Conservation (phyloP, 768 basidiomycete species). For the Piloderma croceum region DNA sequence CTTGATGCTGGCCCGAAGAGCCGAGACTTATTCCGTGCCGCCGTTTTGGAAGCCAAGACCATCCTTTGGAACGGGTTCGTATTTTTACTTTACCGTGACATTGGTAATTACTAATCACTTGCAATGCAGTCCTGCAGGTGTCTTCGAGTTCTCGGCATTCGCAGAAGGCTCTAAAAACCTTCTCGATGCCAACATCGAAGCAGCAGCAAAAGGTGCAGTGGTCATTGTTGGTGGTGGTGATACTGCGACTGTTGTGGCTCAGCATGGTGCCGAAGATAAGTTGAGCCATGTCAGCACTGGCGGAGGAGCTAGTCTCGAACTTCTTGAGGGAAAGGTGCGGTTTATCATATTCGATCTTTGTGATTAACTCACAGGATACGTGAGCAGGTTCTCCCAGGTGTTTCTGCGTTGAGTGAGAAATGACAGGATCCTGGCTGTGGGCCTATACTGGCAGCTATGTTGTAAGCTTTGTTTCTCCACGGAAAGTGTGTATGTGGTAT, state of each 20-base stretch:
- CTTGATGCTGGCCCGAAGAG: conserved; percentile 89
- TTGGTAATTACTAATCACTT: neutral
- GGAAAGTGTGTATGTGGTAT: no score
- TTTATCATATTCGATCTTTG: neutral
- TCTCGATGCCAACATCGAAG: conserved; percentile 81
- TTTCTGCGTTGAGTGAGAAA: conserved; percentile 86
- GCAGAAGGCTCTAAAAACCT: conserved; percentile 79
- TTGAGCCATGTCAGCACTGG: conserved; percentile 97
- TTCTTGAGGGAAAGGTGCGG: conserved; percentile 93
- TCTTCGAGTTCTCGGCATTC: conserved; percentile 95
- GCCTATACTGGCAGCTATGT: no score
- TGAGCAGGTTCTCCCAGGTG: conserved; percentile 76
- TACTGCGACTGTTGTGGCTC: conserved; percentile 93
- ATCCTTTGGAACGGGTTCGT: conserved; percentile 93
- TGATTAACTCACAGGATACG: conserved; percentile 3
- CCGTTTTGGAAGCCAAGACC: conserved; percentile 86
- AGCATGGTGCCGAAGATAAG: conserved; percentile 77
- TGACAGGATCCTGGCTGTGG: no score
- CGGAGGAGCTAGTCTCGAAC: conserved; percentile 88
- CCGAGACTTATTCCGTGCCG: conserved; percentile 67
- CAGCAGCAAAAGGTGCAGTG: conserved; percentile 77
- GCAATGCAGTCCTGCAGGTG: conserved; percentile 78
- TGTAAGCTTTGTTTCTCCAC: no score
- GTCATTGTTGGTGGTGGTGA: conserved; percentile 97
- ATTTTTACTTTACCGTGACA: neutral